Evolutionary conservation across 495 filamentous ascomycete species (phyloP), one percentile per base, ranked within the genome.

Genomic region (Oleoguttula mirabilis): DNA sequence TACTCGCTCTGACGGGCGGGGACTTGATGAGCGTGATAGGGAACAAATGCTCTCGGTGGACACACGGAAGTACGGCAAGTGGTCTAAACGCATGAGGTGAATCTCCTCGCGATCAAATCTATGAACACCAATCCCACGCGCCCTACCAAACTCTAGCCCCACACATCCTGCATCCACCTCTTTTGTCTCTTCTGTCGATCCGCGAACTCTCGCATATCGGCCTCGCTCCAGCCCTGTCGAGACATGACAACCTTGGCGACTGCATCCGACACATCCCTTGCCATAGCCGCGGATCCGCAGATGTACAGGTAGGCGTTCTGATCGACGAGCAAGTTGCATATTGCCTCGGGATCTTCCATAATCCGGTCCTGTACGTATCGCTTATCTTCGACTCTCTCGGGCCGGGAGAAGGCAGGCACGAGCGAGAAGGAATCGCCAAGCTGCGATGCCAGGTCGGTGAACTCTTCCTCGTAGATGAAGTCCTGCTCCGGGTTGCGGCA

Each of bases 81-180:
- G n/a, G n/a, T n/a, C n/a, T n/a, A n/a, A n/a, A n/a, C n/a, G n/a
- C n/a, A n/a, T n/a, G n/a, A n/a, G n/a, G n/a, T n/a, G n/a, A n/a
- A n/a, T n/a, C n/a, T n/a, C n/a, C n/a, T n/a, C n/a, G n/a, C n/a
- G n/a, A n/a, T n/a, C n/a, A n/a, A n/a, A n/a, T n/a, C n/a, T n/a
- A n/a, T n/a, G n/a, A n/a, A n/a, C n/a, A n/a, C n/a, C n/a, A n/a
- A n/a, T n/a, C n/a, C n/a, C n/a, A n/a, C n/a, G n/a, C n/a, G n/a
- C n/a, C n/a, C n/a, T n/a, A n/a, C n/a, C n/a, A n/a, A n/a, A n/a
- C n/a, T n/a, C n/a, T 42, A 67, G 34, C 62, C 63, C 64, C 64
- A 70, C 38, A 68, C 66, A 64, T 72, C 69, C 45, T 70, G 67
- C 48, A 64, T 62, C 68, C 68, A 72, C 50, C 67, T 68, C 19